Base-by-base conservation (phyloP, 2,329 filamentous ascomycete species). In the Fonsecaea erecta region DNA sequence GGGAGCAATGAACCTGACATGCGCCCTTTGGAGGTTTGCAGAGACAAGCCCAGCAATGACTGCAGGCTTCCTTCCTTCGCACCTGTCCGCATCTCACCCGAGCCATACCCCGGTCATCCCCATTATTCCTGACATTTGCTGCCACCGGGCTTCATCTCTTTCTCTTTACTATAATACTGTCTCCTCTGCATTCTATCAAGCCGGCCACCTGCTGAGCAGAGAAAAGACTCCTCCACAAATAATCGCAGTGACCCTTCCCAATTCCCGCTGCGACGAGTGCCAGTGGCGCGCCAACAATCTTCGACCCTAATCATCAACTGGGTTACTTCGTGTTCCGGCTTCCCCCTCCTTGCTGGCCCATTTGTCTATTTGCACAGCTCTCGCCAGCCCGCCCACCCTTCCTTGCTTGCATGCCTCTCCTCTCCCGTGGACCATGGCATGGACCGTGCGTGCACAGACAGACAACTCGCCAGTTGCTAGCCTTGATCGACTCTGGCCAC, bases 401-500 rank as follows among this genome's bases (percentile, higher is more conserved):
- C 46, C 57, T n/a, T 37, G 54, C 54, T 30, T 30, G 24, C 11
- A 16, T 34, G 14, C 14, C 24, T n/a, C n/a, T n/a, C n/a, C n/a
- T n/a, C n/a, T n/a, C n/a, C n/a, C n/a, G n/a, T n/a, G n/a, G n/a
- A n/a, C n/a, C n/a, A n/a, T n/a, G n/a, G n/a, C n/a, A 11, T 46
- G 40, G 40, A 46, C 40, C 40, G 40, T 46, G 40, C 40, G 11
- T 14, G 3, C 35, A 9, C n/a, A 21, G 34, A 37, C 37, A 40
- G 14, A 40, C 16, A n/a, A 12, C 43, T 6, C 5, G 9, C 43
- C 43, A 11, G 43, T 48, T 24, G 43, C 43, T 24, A 48, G 43
- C 43, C 18, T 48, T 48, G 43, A 48, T 48, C 43, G 43, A 48
- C 43, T 48, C 43, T n/a, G 12, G 43, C 24, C 43, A 48, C 43